Percentiles rank a stretch among this genome's conserved stretches.
Conservation (phyloP, 2,329 filamentous ascomycete genomes). For the Arthrobotrys iridis region DNA sequence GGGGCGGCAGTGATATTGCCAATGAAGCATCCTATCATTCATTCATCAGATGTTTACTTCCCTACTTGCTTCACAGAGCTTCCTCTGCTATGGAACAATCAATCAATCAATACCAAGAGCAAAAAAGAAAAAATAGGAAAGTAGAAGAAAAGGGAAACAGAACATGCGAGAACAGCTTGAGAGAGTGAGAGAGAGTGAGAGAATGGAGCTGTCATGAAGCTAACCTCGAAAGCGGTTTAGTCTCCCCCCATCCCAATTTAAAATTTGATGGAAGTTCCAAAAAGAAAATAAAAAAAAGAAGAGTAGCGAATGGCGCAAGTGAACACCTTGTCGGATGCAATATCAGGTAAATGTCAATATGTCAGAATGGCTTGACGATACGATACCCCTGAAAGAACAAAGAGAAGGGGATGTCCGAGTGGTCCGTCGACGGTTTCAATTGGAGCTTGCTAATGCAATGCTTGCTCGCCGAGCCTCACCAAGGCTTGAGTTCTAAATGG, state of each 20-base stretch:
- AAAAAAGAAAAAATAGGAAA: no score
- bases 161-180: slow-evolving; percentile 18
- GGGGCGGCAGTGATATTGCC: slow-evolving; percentile 16
- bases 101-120: no score
- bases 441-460: no score
- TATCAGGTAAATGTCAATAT: slow-evolving; percentile 1
- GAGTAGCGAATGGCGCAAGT: background rate
- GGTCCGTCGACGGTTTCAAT: background rate
- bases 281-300: background rate
- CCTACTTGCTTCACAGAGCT: no score
- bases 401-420: background rate
- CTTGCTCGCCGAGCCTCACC: slow-evolving; percentile 1
- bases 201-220: background rate
- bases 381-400: slow-evolving; percentile 11
- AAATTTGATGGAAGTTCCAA: no score
- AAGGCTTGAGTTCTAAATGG: no score
- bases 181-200: no score
- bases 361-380: no score
- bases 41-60: no score
- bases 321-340: background rate
- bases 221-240: background rate
- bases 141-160: slow-evolving; percentile 1
- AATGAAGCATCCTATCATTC: no score
- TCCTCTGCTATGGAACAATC: no score
- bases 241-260: background rate